A percentile compares a stretch with the other conserved stretches of the same genome.
phyloP scores from a whole-genome alignment of 2,329 filamentous ascomycete species.

The Sphaerostilbella broomeana region DNA sequence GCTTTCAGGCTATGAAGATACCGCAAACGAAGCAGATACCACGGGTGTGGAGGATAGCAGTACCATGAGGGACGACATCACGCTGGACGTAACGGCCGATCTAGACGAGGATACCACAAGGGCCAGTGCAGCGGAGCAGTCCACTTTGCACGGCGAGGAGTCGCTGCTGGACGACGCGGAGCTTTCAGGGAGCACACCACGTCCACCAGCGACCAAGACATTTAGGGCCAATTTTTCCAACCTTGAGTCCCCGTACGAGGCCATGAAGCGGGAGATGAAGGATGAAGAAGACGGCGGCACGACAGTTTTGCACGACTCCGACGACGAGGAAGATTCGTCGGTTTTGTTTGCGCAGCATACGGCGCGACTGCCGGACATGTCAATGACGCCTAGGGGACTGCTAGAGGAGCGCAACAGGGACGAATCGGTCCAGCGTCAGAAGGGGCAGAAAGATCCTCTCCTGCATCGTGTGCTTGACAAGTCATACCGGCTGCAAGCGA shows the following conservation, averaged over 20 bases:
- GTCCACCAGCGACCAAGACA: slow-evolving; percentile 47
- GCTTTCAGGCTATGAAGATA: slow-evolving; percentile 87
- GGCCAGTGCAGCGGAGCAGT: slow-evolving; percentile 28
- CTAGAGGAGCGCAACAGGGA: slow-evolving; percentile 26
- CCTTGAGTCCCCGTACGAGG: slow-evolving; percentile 71
- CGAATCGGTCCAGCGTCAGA: slow-evolving; percentile 32
- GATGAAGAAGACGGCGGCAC: slow-evolving; percentile 35
- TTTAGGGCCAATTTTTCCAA: slow-evolving; percentile 50
- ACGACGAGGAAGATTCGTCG: slow-evolving; percentile 40
- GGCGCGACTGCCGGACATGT: slow-evolving; percentile 54
- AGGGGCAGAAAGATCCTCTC: slow-evolving; percentile 65
- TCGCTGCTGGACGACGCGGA: slow-evolving; percentile 61
- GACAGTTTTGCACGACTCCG: slow-evolving; percentile 27
- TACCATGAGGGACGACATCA: slow-evolving; percentile 50
- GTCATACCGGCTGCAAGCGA: slow-evolving; percentile 89
- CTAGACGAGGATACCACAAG: slow-evolving; percentile 32
- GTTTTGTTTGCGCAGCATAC: slow-evolving; percentile 46
- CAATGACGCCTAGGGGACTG: slow-evolving; percentile 51
- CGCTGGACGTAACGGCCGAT: slow-evolving; percentile 41
- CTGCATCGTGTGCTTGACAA: slow-evolving; percentile 92
- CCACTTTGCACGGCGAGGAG: slow-evolving; percentile 44
- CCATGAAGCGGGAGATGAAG: slow-evolving; percentile 60
- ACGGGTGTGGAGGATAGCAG: slow-evolving; percentile 45
- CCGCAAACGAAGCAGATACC: slow-evolving; percentile 59
- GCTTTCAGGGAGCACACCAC: slow-evolving; percentile 62